Evolutionary conservation across 345 rosid genomes (phyloP), one percentile per base, ranked within the genome.

Genomic region (Eutrema yunnanense): DNA sequence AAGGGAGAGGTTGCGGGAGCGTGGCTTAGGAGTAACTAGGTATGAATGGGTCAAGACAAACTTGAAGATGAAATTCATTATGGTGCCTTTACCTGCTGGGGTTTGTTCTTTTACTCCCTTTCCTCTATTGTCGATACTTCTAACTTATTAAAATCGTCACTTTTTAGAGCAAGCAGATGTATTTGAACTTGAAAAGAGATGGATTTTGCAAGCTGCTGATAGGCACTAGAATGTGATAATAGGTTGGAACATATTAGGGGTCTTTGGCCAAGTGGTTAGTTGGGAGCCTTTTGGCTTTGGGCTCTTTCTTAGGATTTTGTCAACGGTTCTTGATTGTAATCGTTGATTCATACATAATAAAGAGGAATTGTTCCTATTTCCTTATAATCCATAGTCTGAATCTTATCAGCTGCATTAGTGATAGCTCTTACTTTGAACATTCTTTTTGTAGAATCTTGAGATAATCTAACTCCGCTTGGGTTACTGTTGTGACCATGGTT

Each of bases 81-180:
- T 94, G 81, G 96, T 94, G 71, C 99, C 99, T 61, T 83, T 94
- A 82, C 97, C 97, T 66, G 83, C 83, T 0, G 99, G 99, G 96
- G 99, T 94, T 69, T 44, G 87, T 84, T 73, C 66, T 56, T 59
- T 64, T 41, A 16, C 33, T 19, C 22, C 22, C 22, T 19, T 19
- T 19, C 22, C 22, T 19, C 22, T 0, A 19, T 19, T 19, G 19
- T 19, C 19, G 19, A 19, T 19, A 19, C 19, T 19, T 19, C 19
- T 19, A 19, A 19, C 22, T 19, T 19, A 0, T 19, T 19, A 19
- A 11, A 34, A 41, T 41, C 26, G 14, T 57, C 56, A 56, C 10
- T 52, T 66, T 22, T 9, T 22, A 19, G 58, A 29, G 51, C 22
- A 3, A 2, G 1, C 12, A 41, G 0, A 58, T 44, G 52, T 9